A percentile compares a stretch with the other conserved stretches of the same genome.
Evolutionary conservation across 495 filamentous ascomycete genomes (phyloP).

Genomic region (Lindgomyces ingoldianus): DNA sequence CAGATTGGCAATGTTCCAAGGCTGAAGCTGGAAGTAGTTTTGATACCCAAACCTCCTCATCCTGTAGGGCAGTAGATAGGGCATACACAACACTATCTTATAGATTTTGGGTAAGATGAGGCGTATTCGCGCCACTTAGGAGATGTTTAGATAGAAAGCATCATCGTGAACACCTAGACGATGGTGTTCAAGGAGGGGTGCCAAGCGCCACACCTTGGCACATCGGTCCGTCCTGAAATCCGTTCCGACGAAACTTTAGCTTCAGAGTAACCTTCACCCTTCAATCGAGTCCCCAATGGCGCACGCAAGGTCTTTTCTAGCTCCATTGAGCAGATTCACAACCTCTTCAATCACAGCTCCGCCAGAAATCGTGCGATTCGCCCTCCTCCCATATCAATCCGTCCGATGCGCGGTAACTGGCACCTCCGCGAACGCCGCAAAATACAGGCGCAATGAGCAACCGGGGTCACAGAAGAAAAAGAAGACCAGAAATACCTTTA

Average conservation of each 20-base stretch:
- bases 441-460: slow-evolving; percentile 10
- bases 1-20: too few species aligned
- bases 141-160: too few species aligned
- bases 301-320: slow-evolving; percentile 11
- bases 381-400: slow-evolving; percentile 32
- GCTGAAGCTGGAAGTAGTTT: too few species aligned
- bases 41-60: too few species aligned
- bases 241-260: background rate
- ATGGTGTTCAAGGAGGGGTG: too few species aligned
- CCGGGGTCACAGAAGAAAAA: slow-evolving; percentile 55
- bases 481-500: slow-evolving; percentile 65
- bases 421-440: background rate
- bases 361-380: slow-evolving; percentile 7
- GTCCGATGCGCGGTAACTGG: slow-evolving; percentile 29
- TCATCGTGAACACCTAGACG: too few species aligned
- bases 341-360: slow-evolving; percentile 8
- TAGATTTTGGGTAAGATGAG: too few species aligned
- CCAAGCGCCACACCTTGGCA: too few species aligned
- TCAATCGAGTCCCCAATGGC: slow-evolving; percentile 16
- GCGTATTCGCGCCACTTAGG: too few species aligned
- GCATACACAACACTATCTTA: too few species aligned
- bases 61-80: too few species aligned
- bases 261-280: background rate
- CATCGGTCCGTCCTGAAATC: too few species aligned
- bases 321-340: slow-evolving; percentile 19